phyloP scores from a whole-genome alignment of 768 basidiomycete species.

The Rhodotorula diobovata region DNA sequence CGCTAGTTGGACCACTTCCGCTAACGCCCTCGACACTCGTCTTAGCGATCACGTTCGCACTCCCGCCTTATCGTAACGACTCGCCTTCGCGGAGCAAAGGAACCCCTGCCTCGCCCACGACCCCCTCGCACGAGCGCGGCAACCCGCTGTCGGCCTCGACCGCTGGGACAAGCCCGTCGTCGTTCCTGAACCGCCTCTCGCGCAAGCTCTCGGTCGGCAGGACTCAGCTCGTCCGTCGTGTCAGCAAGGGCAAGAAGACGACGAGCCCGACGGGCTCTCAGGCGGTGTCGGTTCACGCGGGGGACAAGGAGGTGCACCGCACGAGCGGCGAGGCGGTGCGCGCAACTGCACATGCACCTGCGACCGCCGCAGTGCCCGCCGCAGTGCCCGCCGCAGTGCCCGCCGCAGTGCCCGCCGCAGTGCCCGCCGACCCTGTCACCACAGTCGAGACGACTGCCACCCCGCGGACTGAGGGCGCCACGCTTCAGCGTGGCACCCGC shows the following conservation, averaged over 20 bases:
- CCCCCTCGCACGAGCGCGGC: background rate
- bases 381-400: background rate
- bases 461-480: no score
- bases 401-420: background rate
- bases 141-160: background rate
- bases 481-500: background rate
- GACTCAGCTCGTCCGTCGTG: slow-evolving; percentile 10
- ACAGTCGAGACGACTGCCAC: no score
- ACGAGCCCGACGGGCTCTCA: background rate
- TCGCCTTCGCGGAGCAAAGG: background rate
- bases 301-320: slow-evolving; percentile 7
- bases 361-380: background rate
- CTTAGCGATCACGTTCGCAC: slow-evolving; percentile 11
- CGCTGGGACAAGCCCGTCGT: background rate
- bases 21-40: no score
- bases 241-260: slow-evolving; percentile 6
- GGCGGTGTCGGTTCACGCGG: background rate
- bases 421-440: background rate
- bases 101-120: background rate
- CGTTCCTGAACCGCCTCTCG: slow-evolving; percentile 18
- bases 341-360: no score
- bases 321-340: background rate
- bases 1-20: background rate
- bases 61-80: slow-evolving; percentile 7
- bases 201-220: slow-evolving; percentile 10